Evolutionary conservation across 257 asterid genomes (phyloP).

Genomic region (Mentha longifolia): DNA sequence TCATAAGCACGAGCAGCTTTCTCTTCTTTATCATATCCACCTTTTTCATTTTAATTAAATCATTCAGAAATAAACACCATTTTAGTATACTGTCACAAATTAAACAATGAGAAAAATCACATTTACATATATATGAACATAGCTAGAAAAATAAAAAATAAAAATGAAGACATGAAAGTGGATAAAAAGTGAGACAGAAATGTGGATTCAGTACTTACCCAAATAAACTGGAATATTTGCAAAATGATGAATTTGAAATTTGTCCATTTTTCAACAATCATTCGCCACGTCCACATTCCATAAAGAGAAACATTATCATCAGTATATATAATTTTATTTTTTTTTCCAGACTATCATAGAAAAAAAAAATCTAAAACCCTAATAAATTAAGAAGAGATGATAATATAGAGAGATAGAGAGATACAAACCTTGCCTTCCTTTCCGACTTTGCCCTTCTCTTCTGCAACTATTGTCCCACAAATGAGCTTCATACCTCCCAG

Average conservation of each 20-base stretch:
- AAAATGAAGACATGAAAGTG: conserved; percentile 23
- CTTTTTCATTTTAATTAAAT: conserved; percentile 34
- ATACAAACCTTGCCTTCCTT: conserved; percentile 87
- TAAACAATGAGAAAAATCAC: conserved; percentile 21
- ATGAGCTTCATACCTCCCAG: conserved; percentile 92
- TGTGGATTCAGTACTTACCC: conserved; percentile 58
- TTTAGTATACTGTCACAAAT: conserved; percentile 27
- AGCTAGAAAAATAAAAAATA: not conserved
- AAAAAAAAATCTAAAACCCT: conserved; percentile 33
- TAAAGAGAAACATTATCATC: conserved; percentile 45
- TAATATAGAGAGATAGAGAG: not conserved
- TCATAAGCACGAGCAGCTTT: conserved; percentile 94
- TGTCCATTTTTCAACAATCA: conserved; percentile 48
- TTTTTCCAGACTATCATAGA: too few species aligned
- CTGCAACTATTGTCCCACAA: conserved; percentile 92
- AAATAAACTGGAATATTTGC: conserved; percentile 66
- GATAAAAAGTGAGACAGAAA: conserved; percentile 29
- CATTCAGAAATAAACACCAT: conserved; percentile 23
- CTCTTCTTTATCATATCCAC: conserved; percentile 95
- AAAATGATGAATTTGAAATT: conserved; percentile 42
- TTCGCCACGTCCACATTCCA: conserved; percentile 53
- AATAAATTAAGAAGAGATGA: not conserved
- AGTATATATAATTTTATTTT: not conserved
- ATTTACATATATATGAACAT: not conserved
- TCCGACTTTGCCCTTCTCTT: conserved; percentile 94